A percentile compares a stretch with the other conserved stretches of the same genome.
phyloP scores from a whole-genome alignment of 225 moss, liverwort and hornwort species.

The Straminergon stramineum region DNA sequence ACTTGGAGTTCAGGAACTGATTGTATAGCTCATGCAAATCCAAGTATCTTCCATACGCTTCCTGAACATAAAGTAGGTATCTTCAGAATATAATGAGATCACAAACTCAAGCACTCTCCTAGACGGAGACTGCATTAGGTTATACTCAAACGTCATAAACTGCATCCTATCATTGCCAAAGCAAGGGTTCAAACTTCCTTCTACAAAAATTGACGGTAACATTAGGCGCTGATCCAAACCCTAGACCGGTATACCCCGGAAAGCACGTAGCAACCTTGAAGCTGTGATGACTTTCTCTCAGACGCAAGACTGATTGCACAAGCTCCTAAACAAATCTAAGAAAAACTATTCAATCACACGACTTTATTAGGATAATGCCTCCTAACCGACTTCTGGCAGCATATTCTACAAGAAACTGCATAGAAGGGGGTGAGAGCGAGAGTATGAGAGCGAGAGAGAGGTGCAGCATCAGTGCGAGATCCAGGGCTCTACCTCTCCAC shows the following conservation, averaged over 20 bases:
- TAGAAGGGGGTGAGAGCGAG: background rate
- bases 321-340: background rate
- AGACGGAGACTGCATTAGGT: background rate
- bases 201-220: background rate
- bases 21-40: slow-evolving; percentile 89
- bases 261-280: background rate
- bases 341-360: background rate
- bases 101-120: background rate
- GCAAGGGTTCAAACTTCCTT: background rate
- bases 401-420: background rate
- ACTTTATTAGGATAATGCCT: background rate
- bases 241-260: background rate
- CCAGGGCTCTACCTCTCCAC: slow-evolving; percentile 59
- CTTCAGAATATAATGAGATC: background rate
- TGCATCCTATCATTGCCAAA: background rate
- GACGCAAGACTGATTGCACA: background rate
- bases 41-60: slow-evolving; percentile 78
- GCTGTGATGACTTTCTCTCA: background rate
- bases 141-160: background rate
- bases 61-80: slow-evolving; percentile 28
- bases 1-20: slow-evolving; percentile 68
- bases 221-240: background rate
- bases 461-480: background rate
- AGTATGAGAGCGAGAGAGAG: background rate
- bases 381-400: background rate